Evolutionary conservation across 371 early-diverging fungal genomes (phyloP).

Genomic region (Gilbertella persicaria): DNA sequence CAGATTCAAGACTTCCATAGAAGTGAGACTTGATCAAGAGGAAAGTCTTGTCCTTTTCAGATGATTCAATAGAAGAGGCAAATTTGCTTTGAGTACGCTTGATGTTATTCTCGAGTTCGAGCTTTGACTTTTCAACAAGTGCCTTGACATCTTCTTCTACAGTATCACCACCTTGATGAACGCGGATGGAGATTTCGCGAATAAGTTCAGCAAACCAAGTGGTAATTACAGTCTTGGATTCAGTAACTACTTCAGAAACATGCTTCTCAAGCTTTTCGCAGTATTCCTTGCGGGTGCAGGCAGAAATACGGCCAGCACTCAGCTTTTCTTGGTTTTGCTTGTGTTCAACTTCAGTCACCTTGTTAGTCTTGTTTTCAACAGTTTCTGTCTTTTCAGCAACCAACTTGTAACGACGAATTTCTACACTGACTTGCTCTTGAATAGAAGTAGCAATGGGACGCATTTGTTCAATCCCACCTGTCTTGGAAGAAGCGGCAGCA

Average conservation of each 20-base stretch:
- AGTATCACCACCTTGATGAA: conserved; percentile 20
- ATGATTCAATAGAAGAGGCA: conserved; percentile 10
- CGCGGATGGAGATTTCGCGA: conserved; percentile 19
- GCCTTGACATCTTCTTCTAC: conserved; percentile 22
- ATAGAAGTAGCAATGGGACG: conserved; percentile 26
- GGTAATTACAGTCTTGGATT: conserved; percentile 19
- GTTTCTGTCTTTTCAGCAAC: conserved; percentile 6
- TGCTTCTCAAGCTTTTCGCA: conserved; percentile 17
- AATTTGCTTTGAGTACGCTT: conserved; percentile 22
- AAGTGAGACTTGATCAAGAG: conserved; percentile 18
- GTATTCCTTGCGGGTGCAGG: conserved; percentile 22
- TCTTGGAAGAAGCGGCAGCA: conserved; percentile 23
- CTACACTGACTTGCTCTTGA: conserved; percentile 24
- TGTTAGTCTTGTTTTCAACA: conserved; percentile 7
- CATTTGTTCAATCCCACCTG: conserved; percentile 36
- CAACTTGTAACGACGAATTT: conserved; percentile 28
- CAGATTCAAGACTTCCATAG: conserved; percentile 17
- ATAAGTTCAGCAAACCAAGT: conserved; percentile 28
- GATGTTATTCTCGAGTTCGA: conserved; percentile 15
- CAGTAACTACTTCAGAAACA: conserved; percentile 20
- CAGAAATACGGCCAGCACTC: conserved; percentile 9
- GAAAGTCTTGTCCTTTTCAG: conserved; percentile 23
- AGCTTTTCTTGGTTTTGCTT: conserved; percentile 20
- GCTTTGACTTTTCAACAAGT: conserved; percentile 23
- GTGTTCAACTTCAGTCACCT: conserved; percentile 15